Evolutionary conservation across 2,329 filamentous ascomycete species (phyloP).

Genomic region (Xylariaceae sp.): DNA sequence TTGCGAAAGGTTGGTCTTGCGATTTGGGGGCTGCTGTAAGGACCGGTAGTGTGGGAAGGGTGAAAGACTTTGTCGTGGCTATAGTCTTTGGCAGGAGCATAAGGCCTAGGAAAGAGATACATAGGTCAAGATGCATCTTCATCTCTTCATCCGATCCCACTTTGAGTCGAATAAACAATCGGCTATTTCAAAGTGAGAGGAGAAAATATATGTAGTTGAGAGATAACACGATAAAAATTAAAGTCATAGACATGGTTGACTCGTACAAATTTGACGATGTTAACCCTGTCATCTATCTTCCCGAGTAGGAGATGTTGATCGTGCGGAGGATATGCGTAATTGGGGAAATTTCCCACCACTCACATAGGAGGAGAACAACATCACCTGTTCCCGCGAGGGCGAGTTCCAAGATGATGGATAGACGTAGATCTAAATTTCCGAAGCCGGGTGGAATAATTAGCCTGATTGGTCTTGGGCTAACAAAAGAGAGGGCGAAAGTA

Average conservation of each 20-base stretch:
- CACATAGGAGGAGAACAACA: background rate
- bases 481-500: too few species aligned
- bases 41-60: conserved; percentile 4
- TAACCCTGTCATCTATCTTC: background rate
- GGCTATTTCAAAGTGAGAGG: too few species aligned
- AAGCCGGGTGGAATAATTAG: too few species aligned
- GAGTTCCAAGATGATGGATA: background rate
- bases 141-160: too few species aligned
- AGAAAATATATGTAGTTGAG: too few species aligned
- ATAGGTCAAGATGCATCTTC: too few species aligned
- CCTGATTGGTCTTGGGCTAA: too few species aligned
- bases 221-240: too few species aligned
- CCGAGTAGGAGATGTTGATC: conserved; percentile 4
- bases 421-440: too few species aligned
- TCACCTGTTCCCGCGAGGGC: background rate
- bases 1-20: conserved; percentile 1
- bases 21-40: conserved; percentile 7
- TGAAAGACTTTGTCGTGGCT: background rate
- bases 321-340: conserved; percentile 8
- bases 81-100: background rate
- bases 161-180: too few species aligned
- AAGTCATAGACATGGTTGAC: too few species aligned
- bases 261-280: too few species aligned
- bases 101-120: background rate
- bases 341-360: conserved; percentile 14